A percentile compares a stretch with the other conserved stretches of the same genome.
phyloP scores from a whole-genome alignment of 768 basidiomycete species.

The Amanita rimosa region DNA sequence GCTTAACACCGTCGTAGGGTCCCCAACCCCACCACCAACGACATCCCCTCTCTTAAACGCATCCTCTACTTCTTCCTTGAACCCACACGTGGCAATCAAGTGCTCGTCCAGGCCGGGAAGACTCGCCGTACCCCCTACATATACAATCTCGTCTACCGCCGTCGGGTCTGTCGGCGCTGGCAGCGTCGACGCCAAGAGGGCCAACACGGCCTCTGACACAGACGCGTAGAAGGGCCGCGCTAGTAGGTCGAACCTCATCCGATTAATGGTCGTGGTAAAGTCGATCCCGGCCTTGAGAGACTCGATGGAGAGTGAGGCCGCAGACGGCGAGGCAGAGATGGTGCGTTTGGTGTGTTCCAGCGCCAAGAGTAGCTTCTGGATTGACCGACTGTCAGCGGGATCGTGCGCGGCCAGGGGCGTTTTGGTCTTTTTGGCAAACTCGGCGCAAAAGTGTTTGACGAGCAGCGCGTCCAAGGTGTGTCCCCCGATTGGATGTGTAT shows the following conservation, averaged over 20 bases:
- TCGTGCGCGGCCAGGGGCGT: slow-evolving; percentile 47
- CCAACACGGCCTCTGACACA: slow-evolving; percentile 37
- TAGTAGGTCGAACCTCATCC: slow-evolving; percentile 54
- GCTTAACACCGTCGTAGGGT: slow-evolving; percentile 69
- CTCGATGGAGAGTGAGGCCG: slow-evolving; percentile 88
- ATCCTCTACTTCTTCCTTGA: slow-evolving; percentile 50
- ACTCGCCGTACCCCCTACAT: slow-evolving; percentile 65
- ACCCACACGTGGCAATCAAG: slow-evolving; percentile 32
- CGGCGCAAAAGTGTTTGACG: slow-evolving; percentile 86
- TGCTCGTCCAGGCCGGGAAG: slow-evolving; percentile 67
- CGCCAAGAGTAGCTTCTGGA: slow-evolving; percentile 87
- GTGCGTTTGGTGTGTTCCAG: slow-evolving; percentile 94
- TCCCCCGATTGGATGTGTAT: slow-evolving; percentile 46
- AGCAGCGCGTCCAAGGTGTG: slow-evolving; percentile 72
- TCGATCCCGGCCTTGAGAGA: slow-evolving; percentile 91
- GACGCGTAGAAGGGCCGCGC: slow-evolving; percentile 47
- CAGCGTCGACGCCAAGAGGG: slow-evolving; percentile 38
- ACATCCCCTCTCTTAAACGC: slow-evolving; percentile 59
- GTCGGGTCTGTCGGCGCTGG: slow-evolving; percentile 38
- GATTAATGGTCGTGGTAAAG: slow-evolving; percentile 56
- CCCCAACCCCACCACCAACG: slow-evolving; percentile 61
- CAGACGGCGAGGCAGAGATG: slow-evolving; percentile 74
- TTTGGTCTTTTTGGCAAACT: slow-evolving; percentile 96
- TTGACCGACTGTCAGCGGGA: slow-evolving; percentile 65
- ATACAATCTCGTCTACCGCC: slow-evolving; percentile 70